Evolutionary conservation across 768 basidiomycete species (phyloP).

Genomic region (Leccinellum rugosiceps): DNA sequence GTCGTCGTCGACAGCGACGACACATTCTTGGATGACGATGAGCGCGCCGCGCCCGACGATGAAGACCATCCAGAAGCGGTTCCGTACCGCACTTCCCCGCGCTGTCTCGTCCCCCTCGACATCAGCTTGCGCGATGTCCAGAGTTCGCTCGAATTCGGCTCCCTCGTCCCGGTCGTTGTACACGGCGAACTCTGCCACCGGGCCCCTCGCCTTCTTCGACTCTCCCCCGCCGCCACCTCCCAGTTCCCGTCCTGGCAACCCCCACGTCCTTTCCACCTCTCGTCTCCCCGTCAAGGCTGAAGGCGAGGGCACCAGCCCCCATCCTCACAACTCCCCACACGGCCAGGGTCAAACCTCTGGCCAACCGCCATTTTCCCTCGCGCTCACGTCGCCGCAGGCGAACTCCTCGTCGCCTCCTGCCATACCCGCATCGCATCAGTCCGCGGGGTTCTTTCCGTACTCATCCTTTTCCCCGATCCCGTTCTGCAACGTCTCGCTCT

Average conservation of each 20-base stretch:
- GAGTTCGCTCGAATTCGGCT: constrained; percentile 44
- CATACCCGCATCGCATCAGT: constrained; percentile 30
- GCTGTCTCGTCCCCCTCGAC: constrained; percentile 26
- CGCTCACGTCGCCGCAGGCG: constrained; percentile 43
- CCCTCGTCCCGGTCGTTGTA: constrained; percentile 42
- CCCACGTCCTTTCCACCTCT: constrained; percentile 37
- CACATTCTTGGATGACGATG: constrained; percentile 21
- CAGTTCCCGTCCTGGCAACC: constrained; percentile 38
- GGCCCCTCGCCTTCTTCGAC: constrained; percentile 42
- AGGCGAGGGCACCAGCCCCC: constrained; percentile 34
- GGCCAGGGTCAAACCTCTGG: constrained; percentile 32
- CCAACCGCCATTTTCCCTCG: constrained; percentile 39
- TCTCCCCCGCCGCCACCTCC: constrained; percentile 37
- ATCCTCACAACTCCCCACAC: constrained; percentile 35
- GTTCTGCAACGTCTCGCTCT: constrained; percentile 24
- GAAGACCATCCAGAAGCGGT: constrained; percentile 51
- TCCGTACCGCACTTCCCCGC: constrained; percentile 44
- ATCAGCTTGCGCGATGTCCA: constrained; percentile 31
- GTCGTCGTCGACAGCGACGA: constrained; percentile 15
- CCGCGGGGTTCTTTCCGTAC: constrained; percentile 35
- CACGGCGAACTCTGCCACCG: constrained; percentile 30
- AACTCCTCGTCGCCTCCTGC: constrained; percentile 30
- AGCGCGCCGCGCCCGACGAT: constrained; percentile 39
- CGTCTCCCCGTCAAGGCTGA: constrained; percentile 47
- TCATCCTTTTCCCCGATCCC: constrained; percentile 33